phyloP scores from a whole-genome alignment of 495 filamentous ascomycete species.

The Daldinia grandis region DNA sequence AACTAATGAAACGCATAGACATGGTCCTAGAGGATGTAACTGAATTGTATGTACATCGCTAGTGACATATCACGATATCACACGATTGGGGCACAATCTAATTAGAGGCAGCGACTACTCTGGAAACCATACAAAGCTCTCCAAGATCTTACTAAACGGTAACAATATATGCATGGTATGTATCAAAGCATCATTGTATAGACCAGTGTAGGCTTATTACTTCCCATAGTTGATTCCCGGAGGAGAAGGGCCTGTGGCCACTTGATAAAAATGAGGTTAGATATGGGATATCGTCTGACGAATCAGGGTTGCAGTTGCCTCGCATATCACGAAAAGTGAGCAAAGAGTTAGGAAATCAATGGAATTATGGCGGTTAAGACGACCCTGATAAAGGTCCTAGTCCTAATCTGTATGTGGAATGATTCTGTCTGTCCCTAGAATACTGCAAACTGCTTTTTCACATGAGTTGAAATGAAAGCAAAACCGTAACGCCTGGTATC shows the following conservation, averaged over 20 bases:
- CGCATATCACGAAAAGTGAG: neutral
- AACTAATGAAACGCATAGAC: conserved; percentile 62
- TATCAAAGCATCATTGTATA: neutral
- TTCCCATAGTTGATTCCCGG: conserved; percentile 79
- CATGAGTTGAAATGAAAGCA: conserved; percentile 4
- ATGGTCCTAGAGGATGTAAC: conserved; percentile 99
- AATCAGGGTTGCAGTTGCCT: neutral
- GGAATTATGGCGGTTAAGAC: conserved; percentile 5
- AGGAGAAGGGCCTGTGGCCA: conserved; percentile 73
- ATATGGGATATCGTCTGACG: neutral
- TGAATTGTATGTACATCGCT: conserved; percentile 76
- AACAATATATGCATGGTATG: conserved; percentile 99
- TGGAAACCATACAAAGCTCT: conserved; percentile 82
- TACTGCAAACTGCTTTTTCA: neutral
- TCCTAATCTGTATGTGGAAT: neutral
- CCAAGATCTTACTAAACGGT: conserved; percentile 95
- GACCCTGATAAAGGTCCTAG: conserved; percentile 1
- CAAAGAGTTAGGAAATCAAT: neutral
- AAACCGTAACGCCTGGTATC: conserved; percentile 37
- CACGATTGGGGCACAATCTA: neutral
- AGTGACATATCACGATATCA: neutral
- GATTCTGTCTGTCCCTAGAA: neutral
- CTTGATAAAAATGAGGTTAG: conserved; percentile 12
- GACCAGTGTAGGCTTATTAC: conserved; percentile 8
- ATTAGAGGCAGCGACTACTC: conserved; percentile 77